Base-by-base conservation (phyloP, 306 rosid genomes). In the Morella rubra region DNA sequence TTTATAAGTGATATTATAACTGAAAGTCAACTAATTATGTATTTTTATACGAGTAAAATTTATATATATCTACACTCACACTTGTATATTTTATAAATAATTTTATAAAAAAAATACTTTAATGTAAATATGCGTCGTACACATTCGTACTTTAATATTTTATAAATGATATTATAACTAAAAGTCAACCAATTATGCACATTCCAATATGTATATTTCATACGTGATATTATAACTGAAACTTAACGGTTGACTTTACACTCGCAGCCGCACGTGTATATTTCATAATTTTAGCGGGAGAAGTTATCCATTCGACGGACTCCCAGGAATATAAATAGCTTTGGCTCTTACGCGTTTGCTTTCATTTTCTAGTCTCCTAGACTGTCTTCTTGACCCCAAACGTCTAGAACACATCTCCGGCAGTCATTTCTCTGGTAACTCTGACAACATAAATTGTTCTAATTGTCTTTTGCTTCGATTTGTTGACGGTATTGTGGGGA, bases 371-470 rank as follows among this genome's bases (percentile, higher is more conserved):
- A 44, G 51, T 60, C 13, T 59, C 18, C 18, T 42, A 60, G 54
- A 64, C 45, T 27, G 72, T 68, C 32, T 56, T 46, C 46, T 67
- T 49, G 69, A 24, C 61, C 52, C 22, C 19, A 2, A 7, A 45
- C 65, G 73, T 52, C 51, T 51, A 45, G 61, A 64, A 27, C 62
- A 73, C 82, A 80, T 80, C 84, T 80, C 72, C 56, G 77, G 84
- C 82, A 58, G 79, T 66, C 72, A 68, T 49, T 24, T 55, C 55
- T 62, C 73, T 53, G 85, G 81, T 76, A 76, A 69, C 60, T 58
- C 69, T 51, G 27, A 18, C 58, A 37, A n/a, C 69, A 64, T 5
- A 50, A 22, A 65, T 40, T 14, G 5, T 24, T 72, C 20, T 60
- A 49, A 49, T 44, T 37, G 6, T 44, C 27, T 45, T 40, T 14